phyloP scores from a whole-genome alignment of 1,284 basidiomycete species.

The Moesziomyces globuligerus region DNA sequence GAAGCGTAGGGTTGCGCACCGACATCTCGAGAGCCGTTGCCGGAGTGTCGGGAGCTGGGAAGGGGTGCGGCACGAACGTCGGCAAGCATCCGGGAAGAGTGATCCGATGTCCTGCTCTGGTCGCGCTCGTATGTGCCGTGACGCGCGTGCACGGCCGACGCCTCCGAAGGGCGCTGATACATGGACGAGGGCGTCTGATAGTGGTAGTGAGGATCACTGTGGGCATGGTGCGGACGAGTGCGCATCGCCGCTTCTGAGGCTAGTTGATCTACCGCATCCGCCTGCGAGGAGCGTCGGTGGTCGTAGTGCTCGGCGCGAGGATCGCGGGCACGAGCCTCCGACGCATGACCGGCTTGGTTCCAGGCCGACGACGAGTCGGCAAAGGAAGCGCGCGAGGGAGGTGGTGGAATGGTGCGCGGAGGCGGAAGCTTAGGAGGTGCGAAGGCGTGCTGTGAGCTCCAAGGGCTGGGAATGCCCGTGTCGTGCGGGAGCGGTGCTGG shows the following conservation, averaged over 20 bases:
- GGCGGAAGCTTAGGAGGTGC: conserved; percentile 20
- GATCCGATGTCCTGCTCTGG: neutral
- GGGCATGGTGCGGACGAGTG: neutral
- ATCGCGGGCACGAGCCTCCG: conserved; percentile 2
- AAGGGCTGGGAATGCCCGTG: neutral
- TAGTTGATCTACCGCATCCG: neutral
- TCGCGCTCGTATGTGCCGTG: conserved; percentile 4
- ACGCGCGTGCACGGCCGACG: neutral
- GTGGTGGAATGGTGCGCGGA: conserved; percentile 8
- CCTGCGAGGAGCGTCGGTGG: conserved; percentile 3
- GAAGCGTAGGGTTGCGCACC: neutral
- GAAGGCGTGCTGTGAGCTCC: conserved; percentile 9
- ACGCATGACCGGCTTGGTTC: neutral
- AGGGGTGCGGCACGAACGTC: neutral
- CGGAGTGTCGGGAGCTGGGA: neutral
- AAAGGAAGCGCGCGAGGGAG: neutral
- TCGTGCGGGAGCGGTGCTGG: neutral
- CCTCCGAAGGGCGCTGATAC: conserved; percentile 9
- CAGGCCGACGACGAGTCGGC: conserved; percentile 2
- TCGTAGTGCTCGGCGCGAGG: neutral
- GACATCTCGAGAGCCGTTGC: neutral
- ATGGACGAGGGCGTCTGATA: conserved; percentile 3
- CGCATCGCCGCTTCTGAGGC: neutral
- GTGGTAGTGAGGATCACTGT: conserved; percentile 2
- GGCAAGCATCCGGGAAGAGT: neutral